Base-by-base conservation (phyloP, 768 basidiomycete species). In the Tylopilus subfusipes region DNA sequence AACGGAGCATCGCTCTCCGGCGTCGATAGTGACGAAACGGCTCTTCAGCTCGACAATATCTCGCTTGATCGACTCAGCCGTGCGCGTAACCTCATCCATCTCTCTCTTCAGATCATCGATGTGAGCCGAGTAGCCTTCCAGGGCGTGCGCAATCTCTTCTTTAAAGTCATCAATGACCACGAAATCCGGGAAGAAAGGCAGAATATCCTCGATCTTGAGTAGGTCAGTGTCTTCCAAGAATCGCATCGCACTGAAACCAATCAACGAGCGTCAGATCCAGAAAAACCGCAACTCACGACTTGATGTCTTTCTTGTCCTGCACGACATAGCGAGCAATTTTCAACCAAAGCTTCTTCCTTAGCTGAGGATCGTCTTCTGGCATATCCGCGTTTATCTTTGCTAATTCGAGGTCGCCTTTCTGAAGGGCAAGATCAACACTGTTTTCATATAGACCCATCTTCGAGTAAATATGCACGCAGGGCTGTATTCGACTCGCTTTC, bases 101-200 rank as follows among this genome's bases (percentile, higher is more conserved):
- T 98, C 97, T 48, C 73, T 81, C 71, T 94, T 95, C 55, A 99
- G 79, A 30, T 76, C 75, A 50, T 95, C 93, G 43, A 98, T 98
- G 62, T 93, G 90, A 18, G 86, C 81, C 39, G 92, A 91, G 68
- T 98, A 98, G 2, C 90, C 90, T 68, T 99, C 96, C 59, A 99
- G 75, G 0, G 97, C 97, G 56, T 87, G 86, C 47, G 95, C 96
- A 60, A 98, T 98, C 73, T 98, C 96, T 63, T 96, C 91, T 70
- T 99, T 99, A 81, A 99, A 98, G 68, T 98, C 97, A 68, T 98
- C 97, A 60, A 99, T 98, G 55, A 98, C 91, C 13, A 96, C 93
- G 67, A 99, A 99, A 73, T 98, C 96, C 2, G 97, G 96, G 84
- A 99, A 98, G 85, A 98, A 99, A 6, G 97, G 97, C 18, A 99